Evolutionary conservation across 306 rosid species (phyloP).

Genomic region (Lablab purpureus): DNA sequence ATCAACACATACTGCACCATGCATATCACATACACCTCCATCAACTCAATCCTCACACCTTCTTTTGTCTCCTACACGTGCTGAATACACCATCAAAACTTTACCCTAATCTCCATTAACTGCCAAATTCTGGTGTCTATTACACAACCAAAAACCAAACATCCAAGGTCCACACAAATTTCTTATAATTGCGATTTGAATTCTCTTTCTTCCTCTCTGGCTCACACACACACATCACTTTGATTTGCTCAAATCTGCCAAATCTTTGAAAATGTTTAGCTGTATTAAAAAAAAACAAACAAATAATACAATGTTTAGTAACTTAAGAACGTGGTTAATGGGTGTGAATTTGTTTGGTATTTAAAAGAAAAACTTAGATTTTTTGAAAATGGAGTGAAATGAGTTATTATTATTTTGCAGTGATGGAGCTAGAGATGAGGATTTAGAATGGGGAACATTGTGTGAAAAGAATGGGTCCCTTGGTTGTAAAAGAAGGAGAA

Average conservation of each 20-base stretch:
- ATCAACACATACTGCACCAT: slow-evolving; percentile 19
- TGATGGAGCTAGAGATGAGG: not conserved
- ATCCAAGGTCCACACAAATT: not conserved
- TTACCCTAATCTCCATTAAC: not conserved
- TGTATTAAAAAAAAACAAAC: not conserved
- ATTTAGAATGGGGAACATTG: not conserved
- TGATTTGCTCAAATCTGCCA: not conserved
- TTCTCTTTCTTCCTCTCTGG: not conserved
- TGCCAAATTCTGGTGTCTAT: slow-evolving; percentile 29
- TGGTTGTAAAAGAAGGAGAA: slow-evolving; percentile 21
- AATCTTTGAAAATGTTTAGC: not conserved
- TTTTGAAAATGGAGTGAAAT: too few relatives aligned
- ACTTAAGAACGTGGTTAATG: not conserved
- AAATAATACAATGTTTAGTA: not conserved
- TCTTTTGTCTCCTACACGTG: slow-evolving; percentile 50
- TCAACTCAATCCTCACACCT: slow-evolving; percentile 52
- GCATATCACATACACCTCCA: not conserved
- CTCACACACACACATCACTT: not conserved
- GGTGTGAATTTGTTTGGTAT: not conserved
- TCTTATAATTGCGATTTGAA: not conserved
- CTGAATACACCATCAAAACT: not conserved
- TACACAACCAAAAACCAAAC: slow-evolving; percentile 19
- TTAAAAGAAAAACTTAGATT: not conserved
- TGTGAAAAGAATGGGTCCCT: slow-evolving; percentile 9
- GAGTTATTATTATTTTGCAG: not conserved